phyloP scores from a whole-genome alignment of 108 stramenopile genomes.

The Poteriospumella lacustris region DNA sequence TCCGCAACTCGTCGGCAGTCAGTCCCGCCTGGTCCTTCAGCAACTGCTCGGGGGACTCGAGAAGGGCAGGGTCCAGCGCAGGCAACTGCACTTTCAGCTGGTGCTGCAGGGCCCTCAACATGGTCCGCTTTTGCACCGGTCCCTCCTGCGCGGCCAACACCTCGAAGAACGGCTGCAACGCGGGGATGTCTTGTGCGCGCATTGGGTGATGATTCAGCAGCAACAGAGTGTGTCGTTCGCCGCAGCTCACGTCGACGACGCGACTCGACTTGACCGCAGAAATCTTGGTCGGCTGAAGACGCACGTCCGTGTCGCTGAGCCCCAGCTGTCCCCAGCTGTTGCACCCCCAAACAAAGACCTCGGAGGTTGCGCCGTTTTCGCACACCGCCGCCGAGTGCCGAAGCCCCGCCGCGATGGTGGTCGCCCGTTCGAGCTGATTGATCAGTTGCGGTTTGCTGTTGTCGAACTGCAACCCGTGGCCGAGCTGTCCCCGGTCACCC shows the following conservation, averaged over 20 bases:
- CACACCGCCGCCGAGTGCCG: not conserved
- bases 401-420: not conserved
- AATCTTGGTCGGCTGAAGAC: not conserved
- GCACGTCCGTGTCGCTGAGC: not conserved
- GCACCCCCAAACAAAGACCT: not conserved
- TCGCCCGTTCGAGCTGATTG: not conserved
- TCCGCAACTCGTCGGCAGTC: not conserved
- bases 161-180: not conserved
- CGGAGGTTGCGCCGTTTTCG: not conserved
- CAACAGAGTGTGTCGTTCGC: constrained; percentile 9
- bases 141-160: no score
- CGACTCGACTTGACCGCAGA: not conserved
- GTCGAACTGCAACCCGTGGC: not conserved
- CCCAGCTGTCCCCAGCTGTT: not conserved
- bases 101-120: no score
- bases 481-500: not conserved
- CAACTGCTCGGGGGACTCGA: no score
- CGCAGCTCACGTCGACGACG: not conserved
- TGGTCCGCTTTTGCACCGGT: no score
- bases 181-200: not conserved
- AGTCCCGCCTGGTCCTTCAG: not conserved
- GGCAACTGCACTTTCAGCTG: no score
- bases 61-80: no score
- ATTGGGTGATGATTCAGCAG: not conserved
- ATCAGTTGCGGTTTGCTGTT: not conserved